Conservation (phyloP, 2,329 filamentous ascomycete species). For the Aspergillus proliferans region DNA sequence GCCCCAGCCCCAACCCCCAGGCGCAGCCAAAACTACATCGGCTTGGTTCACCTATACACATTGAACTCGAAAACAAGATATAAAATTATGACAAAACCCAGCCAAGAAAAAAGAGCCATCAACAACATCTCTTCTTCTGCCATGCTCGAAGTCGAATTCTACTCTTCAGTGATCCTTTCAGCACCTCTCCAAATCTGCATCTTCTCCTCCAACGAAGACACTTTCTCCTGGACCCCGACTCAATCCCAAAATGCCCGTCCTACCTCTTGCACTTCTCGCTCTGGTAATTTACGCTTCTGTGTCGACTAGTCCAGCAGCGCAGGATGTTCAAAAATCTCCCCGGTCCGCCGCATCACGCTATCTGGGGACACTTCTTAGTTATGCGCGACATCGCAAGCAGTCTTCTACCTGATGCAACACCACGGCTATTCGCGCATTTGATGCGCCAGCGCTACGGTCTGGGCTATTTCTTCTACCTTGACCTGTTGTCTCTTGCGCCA, state of each 20-base stretch:
- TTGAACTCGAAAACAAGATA: background rate
- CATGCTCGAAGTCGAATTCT: conserved; percentile 12
- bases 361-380: conserved; percentile 14
- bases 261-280: conserved; percentile 4
- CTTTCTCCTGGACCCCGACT: background rate
- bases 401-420: conserved; percentile 11
- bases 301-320: conserved; percentile 9
- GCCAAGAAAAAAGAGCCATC: background rate
- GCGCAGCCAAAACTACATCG: too few species aligned
- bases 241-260: conserved; percentile 7
- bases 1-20: too few species aligned
- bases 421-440: conserved; percentile 12
- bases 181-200: conserved; percentile 13
- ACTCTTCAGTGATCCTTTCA: conserved; percentile 5
- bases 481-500: conserved; percentile 33
- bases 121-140: background rate
- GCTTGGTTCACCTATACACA: too few species aligned
- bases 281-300: conserved; percentile 8
- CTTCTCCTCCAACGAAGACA: conserved; percentile 8
- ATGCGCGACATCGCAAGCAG: conserved; percentile 13
- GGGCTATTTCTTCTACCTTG: conserved; percentile 25
- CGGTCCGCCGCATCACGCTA: conserved; percentile 14
- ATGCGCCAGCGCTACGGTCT: conserved; percentile 13
- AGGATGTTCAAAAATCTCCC: conserved; percentile 13
- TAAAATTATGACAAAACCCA: conserved; percentile 3